Percentiles rank a stretch among this genome's conserved stretches.
Evolutionary conservation across 257 asterid genomes (phyloP).

Genomic region (Catharanthus roseus): DNA sequence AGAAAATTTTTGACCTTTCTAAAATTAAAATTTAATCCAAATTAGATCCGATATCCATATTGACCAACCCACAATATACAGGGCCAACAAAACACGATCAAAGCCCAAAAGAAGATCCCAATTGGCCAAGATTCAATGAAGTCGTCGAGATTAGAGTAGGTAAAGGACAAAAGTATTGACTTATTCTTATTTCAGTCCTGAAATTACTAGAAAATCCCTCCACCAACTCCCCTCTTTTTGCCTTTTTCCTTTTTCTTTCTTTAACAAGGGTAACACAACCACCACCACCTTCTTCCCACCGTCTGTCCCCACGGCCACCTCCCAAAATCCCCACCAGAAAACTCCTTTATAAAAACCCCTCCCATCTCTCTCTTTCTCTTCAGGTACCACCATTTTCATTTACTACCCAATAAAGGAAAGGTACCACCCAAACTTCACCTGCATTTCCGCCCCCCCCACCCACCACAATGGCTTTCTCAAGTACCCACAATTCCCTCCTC

Average conservation of each 20-base stretch:
- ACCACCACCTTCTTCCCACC: conserved; percentile 9
- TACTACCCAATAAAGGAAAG: too few species aligned
- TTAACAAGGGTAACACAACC: neutral
- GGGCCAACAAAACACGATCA: too few species aligned
- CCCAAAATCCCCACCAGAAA: conserved; percentile 12
- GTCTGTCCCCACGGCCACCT: conserved; percentile 3
- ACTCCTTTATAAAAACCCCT: conserved; percentile 25
- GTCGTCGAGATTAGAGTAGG: conserved; percentile 1
- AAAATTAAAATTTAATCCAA: too few species aligned
- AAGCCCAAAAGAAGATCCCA: too few species aligned
- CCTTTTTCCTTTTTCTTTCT: neutral
- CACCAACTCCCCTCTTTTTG: conserved; percentile 1
- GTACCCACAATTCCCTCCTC: conserved; percentile 37
- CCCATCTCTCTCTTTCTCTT: conserved; percentile 1
- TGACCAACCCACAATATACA: too few species aligned
- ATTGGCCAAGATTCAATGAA: neutral
- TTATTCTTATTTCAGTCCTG: neutral
- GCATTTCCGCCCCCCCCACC: too few species aligned
- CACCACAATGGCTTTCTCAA: conserved; percentile 33
- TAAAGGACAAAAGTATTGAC: neutral
- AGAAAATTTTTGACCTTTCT: too few species aligned
- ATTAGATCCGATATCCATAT: too few species aligned
- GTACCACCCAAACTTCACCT: conserved; percentile 2
- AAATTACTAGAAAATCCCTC: conserved; percentile 9
- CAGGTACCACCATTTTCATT: conserved; percentile 32